Conservation (phyloP, 192 early-diverging fungal genomes). For the Podila minutissima region DNA sequence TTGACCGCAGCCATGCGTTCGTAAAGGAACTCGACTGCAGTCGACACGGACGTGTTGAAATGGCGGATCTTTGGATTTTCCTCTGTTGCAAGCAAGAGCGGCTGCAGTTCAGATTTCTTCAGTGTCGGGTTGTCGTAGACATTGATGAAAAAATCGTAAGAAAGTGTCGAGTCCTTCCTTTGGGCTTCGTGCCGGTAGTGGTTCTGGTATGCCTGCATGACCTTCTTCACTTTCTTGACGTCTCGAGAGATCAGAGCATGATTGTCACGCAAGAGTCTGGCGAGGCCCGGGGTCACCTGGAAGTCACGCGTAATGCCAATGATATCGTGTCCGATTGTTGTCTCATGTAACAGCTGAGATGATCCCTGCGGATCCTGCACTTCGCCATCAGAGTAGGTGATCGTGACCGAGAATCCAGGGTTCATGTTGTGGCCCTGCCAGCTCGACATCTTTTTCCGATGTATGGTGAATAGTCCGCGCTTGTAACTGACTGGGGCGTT, state of each 20-base stretch:
- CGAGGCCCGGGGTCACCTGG: conserved; percentile 59
- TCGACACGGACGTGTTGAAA: conserved; percentile 18
- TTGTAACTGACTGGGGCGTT: conserved; percentile 56
- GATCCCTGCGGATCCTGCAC: conserved; percentile 39
- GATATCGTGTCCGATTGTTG: conserved; percentile 43
- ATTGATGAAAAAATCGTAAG: conserved; percentile 57
- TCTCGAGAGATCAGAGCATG: conserved; percentile 58
- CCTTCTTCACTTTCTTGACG: conserved; percentile 39
- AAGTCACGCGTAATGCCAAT: conserved; percentile 64
- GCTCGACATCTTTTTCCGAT: conserved; percentile 56
- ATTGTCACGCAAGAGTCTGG: conserved; percentile 65
- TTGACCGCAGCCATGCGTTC: conserved; percentile 54
- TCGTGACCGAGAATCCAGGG: conserved; percentile 64
- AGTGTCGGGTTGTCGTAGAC: conserved; percentile 56
- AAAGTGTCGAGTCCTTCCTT: conserved; percentile 59
- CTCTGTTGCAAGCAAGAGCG: conserved; percentile 46
- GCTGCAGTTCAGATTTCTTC: conserved; percentile 34
- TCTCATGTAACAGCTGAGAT: conserved; percentile 42
- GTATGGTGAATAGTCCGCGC: conserved; percentile 55
- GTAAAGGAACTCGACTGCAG: conserved; percentile 48
- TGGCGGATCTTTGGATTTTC: conserved; percentile 38
- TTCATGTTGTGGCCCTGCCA: conserved; percentile 63
- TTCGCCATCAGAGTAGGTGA: conserved; percentile 61
- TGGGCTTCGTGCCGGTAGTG: conserved; percentile 59
- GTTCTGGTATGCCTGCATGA: conserved; percentile 55